These are phyloP conservation scores for Eurotiales sp. DNA, from an alignment of 2,329 filamentous ascomycete species.

Conservation along the genomic window DNA sequence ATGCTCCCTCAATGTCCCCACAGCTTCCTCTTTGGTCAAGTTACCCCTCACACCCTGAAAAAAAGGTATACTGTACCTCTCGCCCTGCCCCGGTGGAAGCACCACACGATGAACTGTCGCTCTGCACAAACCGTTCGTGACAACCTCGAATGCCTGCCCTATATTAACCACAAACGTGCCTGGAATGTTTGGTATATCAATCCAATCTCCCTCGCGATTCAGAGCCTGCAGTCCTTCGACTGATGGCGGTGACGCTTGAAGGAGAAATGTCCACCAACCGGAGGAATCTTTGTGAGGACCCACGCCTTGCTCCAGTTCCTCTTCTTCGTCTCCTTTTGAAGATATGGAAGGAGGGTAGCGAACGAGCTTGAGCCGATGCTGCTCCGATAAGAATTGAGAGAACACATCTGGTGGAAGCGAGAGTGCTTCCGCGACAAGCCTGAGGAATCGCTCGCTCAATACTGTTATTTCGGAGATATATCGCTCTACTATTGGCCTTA, in stretches of 20 bases:
- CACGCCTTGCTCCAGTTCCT: slow-evolving; percentile 47
- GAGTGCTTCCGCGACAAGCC: slow-evolving; percentile 56
- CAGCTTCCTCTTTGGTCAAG: slow-evolving; percentile 44
- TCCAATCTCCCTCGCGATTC: slow-evolving; percentile 2
- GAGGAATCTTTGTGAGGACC: slow-evolving; percentile 62
- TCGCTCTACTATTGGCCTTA: slow-evolving; percentile 38
- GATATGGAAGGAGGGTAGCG: slow-evolving; percentile 47
- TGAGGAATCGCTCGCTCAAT: slow-evolving; percentile 53
- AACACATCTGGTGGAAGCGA: slow-evolving; percentile 48
- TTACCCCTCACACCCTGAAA: slow-evolving; percentile 47
- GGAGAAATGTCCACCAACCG: slow-evolving; percentile 62
- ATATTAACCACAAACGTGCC: slow-evolving; percentile 14
- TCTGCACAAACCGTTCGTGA: slow-evolving; percentile 7
- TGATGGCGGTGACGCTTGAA: slow-evolving; percentile 55
- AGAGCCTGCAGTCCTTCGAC: slow-evolving; percentile 38
- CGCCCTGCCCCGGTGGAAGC: background rate
- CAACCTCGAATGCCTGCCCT: slow-evolving; percentile 13
- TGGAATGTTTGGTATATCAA: slow-evolving; percentile 2
- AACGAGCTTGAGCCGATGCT: slow-evolving; percentile 59
- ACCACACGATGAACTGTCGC: slow-evolving; percentile 10
- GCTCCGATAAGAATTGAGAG: slow-evolving; percentile 51
- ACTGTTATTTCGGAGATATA: slow-evolving; percentile 53
- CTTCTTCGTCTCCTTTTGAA: background rate
- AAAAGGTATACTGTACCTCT: slow-evolving; percentile 10
- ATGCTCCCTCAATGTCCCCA: slow-evolving; percentile 36